A percentile compares a stretch with the other conserved stretches of the same genome.
Conservation (phyloP, 441 rosid genomes). For the Croton setiger region DNA sequence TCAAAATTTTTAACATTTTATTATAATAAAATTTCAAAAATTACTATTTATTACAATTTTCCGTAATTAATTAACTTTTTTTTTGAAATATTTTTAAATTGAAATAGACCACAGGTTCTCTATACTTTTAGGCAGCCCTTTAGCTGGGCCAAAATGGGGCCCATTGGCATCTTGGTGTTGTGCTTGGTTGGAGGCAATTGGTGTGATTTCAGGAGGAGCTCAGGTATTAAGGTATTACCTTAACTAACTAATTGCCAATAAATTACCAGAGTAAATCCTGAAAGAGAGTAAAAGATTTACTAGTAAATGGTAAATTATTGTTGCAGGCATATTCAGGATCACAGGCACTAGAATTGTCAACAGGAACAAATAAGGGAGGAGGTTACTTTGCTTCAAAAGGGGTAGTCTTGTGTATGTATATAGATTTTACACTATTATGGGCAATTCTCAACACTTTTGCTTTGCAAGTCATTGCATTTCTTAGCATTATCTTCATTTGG, state of each 20-base stretch:
- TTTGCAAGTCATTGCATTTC: slow-evolving; percentile 49
- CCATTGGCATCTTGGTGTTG: slow-evolving; percentile 73
- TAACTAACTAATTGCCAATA: no score
- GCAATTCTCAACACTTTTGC: slow-evolving; percentile 62
- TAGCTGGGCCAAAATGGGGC: slow-evolving; percentile 65
- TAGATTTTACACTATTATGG: slow-evolving; percentile 47
- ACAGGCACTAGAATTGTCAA: slow-evolving; percentile 50
- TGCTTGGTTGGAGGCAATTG: slow-evolving; percentile 67
- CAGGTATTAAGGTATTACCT: no score
- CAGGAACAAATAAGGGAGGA: slow-evolving; percentile 57
- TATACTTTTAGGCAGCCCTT: slow-evolving; percentile 72
- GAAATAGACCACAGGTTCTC: slow-evolving; percentile 60
- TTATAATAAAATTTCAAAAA: no score
- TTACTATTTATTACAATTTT: no score
- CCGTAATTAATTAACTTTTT: no score
- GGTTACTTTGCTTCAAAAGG: slow-evolving; percentile 57
- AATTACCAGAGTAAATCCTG: background rate
- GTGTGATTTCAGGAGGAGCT: slow-evolving; percentile 56
- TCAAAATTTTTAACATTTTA: no score
- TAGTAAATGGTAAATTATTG: no score
- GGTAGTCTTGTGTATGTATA: slow-evolving; percentile 53
- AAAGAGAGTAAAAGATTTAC: background rate
- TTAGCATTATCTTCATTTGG: slow-evolving; percentile 56
- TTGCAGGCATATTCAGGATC: slow-evolving; percentile 62
- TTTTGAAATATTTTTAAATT: background rate